Conservation (phyloP, 1,284 basidiomycete genomes). For the Coniferiporia weirii region DNA sequence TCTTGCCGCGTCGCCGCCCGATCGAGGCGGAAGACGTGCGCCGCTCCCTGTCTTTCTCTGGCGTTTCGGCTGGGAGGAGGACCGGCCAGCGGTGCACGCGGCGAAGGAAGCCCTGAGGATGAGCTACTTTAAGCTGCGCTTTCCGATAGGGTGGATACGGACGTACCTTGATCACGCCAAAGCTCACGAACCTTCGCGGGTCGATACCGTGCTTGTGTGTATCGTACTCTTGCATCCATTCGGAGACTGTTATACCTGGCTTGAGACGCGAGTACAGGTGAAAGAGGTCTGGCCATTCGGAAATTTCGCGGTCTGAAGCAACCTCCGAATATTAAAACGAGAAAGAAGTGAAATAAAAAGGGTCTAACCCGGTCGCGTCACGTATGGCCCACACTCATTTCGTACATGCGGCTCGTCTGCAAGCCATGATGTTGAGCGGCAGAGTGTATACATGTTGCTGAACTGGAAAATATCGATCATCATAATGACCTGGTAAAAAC, state of each 20-base stretch:
- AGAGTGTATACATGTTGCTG: constrained; percentile 94
- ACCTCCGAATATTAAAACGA: neutral
- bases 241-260: constrained; percentile 77
- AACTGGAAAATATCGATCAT: constrained; percentile 96
- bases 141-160: neutral
- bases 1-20: constrained; percentile 39
- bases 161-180: constrained; percentile 91
- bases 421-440: constrained; percentile 80
- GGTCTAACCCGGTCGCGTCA: constrained; percentile 63
- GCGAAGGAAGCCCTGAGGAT: constrained; percentile 76
- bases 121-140: neutral
- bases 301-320: constrained; percentile 44
- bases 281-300: constrained; percentile 81
- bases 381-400: constrained; percentile 86
- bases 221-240: constrained; percentile 84
- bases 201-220: constrained; percentile 78
- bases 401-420: constrained; percentile 79
- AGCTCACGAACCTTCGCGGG: constrained; percentile 90
- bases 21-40: constrained; percentile 17
- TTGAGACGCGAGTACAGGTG: constrained; percentile 84
- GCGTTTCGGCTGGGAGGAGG: constrained; percentile 36
- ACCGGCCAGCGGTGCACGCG: constrained; percentile 92
- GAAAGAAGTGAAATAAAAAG: constrained; percentile 2
- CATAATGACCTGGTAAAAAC: constrained; percentile 96
- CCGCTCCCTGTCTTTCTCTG: constrained; percentile 16